Evolutionary conservation across 768 basidiomycete genomes (phyloP), one percentile per base, ranked within the genome.

Genomic region (Plicaturopsis crispa): DNA sequence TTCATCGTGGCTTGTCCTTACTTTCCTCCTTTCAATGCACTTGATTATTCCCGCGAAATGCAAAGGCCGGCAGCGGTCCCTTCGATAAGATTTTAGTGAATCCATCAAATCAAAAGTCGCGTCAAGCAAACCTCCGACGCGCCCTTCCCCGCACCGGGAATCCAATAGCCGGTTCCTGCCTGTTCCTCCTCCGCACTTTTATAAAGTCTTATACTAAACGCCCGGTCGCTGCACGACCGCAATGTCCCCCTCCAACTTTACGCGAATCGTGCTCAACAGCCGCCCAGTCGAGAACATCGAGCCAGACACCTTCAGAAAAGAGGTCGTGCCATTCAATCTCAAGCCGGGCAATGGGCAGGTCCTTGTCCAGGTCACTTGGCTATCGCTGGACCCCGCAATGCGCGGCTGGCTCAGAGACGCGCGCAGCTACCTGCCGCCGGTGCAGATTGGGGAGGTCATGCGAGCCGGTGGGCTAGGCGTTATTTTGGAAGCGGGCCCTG

Each of bases 341-440:
- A 69, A 71, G 50, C 69, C 78, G 5, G 70, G 68, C 1, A 45
- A 57, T 14, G 57, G 61, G 17, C 68, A 84, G 44, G 77, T 78
- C 6, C 65, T 93, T 33, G 76, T 97, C n/a, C 72, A 77, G 54
- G 77, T 85, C 41, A 78, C 80, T 33, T 92, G 81, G 67, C 52
- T 90, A 22, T 80, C 79, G 23, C 56, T 96, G 46, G 92, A 96
- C 51, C 90, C 92, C 14, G 87, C 89, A 0, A 89, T 91, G 87
- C 73, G 90, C 6, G 78, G 75, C 10, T 96, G 84, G 72, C 52
- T 98, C 36, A 75, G 72, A 44, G 84, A 88, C 53, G 54, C 52
- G 12, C 69, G 90, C 33, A 80, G 76, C 48, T 89, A 90, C 52
- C 35, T 85, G 12, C 73, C 74, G 11, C 84, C 85, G 6, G 77